Conservation (phyloP, 305 asterid species). For the Solanum aculeatissimum region DNA sequence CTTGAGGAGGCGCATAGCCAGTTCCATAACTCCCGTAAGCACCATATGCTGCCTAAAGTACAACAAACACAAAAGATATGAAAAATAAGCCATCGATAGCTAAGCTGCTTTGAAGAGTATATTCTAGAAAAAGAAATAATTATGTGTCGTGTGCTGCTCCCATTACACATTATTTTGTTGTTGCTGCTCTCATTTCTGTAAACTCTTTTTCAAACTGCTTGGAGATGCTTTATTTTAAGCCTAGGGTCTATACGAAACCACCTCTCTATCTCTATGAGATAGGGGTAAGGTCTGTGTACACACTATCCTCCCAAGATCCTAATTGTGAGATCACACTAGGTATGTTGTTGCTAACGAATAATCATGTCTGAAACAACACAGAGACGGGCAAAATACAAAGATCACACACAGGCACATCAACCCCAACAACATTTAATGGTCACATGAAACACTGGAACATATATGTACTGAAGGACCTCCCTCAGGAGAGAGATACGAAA, state of each 20-base stretch:
- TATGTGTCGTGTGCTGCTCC: not conserved
- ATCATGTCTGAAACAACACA: not conserved
- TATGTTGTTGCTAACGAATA: not conserved
- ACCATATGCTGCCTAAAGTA: constrained; percentile 55
- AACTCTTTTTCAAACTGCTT: not conserved
- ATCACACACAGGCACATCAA: not conserved
- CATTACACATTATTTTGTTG: not conserved
- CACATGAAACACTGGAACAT: not conserved
- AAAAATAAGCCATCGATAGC: not conserved
- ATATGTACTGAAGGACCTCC: not conserved
- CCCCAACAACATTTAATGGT: not conserved
- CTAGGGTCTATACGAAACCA: not conserved
- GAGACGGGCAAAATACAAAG: not conserved
- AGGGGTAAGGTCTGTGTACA: not conserved
- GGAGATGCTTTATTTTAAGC: not conserved
- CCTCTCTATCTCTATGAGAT: not conserved
- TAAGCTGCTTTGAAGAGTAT: not conserved
- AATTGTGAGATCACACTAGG: not conserved
- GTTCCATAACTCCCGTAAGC: constrained; percentile 62
- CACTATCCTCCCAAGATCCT: not conserved
- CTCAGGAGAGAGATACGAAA: not conserved
- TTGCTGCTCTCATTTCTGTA: not conserved
- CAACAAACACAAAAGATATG: not conserved
- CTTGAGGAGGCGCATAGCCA: constrained; percentile 59
- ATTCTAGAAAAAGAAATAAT: not conserved